phyloP scores from a whole-genome alignment of 257 asterid species.

The Voacanga thouarsii region DNA sequence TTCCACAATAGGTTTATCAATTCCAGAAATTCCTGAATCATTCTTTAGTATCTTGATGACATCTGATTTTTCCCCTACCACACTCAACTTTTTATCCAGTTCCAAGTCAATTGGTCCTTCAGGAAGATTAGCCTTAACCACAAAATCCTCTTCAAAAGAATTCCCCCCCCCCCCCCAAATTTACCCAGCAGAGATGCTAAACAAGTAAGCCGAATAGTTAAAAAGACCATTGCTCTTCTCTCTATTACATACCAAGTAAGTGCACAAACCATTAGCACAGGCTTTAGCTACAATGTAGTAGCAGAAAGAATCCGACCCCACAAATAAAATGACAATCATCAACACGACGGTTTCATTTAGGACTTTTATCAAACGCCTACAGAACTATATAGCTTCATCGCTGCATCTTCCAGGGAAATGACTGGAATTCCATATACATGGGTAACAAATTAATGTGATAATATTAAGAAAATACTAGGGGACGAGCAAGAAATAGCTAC shows the following conservation, averaged over 20 bases:
- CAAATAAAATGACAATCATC: not conserved
- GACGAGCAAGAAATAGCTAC: slow-evolving; percentile 18
- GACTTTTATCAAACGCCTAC: slow-evolving; percentile 53
- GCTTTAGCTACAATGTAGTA: not conserved
- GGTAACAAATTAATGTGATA: not conserved
- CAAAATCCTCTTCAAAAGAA: slow-evolving; percentile 95
- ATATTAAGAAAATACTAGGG: not conserved
- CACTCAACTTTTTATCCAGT: slow-evolving; percentile 26
- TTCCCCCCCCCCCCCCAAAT: not conserved
- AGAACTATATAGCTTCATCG: slow-evolving; percentile 3
- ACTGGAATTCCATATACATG: not conserved
- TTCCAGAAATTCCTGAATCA: slow-evolving; percentile 22
- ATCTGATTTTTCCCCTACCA: slow-evolving; percentile 20
- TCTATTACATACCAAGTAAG: not conserved
- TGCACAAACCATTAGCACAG: not conserved
- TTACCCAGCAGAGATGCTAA: not conserved
- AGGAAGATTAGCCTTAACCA: slow-evolving; percentile 56
- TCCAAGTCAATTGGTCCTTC: slow-evolving; percentile 49
- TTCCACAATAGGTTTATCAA: slow-evolving; percentile 7
- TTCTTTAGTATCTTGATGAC: slow-evolving; percentile 16
- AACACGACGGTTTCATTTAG: slow-evolving; percentile 18
- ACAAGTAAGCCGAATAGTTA: not conserved
- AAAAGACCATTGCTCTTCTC: not conserved
- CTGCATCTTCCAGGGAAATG: not conserved
- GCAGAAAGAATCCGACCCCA: not conserved